phyloP scores from a whole-genome alignment of 2,329 filamentous ascomycete genomes.

The Botryotinia narcissicola region DNA sequence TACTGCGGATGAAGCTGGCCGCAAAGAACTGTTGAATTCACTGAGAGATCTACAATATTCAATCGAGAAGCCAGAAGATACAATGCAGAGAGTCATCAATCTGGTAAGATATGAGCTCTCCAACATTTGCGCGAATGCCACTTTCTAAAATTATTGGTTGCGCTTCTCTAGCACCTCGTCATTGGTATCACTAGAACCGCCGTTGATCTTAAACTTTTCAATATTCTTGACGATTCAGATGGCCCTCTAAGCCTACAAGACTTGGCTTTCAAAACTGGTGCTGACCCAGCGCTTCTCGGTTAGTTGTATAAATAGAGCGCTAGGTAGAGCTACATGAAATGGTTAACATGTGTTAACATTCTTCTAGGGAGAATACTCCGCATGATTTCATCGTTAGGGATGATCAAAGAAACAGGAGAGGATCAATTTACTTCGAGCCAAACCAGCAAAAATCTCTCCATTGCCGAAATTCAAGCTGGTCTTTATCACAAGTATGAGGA shows the following conservation, averaged over 20 bases:
- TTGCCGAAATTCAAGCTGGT: neutral
- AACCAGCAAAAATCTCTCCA: neutral
- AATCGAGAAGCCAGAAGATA: slow-evolving; percentile 16
- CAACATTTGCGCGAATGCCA: neutral
- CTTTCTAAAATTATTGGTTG: neutral
- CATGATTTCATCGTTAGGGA: slow-evolving; percentile 7
- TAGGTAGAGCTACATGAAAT: neutral
- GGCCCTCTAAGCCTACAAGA: neutral
- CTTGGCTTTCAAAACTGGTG: neutral
- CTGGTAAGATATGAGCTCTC: neutral
- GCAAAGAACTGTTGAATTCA: neutral
- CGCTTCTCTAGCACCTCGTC: neutral
- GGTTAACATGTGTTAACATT: neutral
- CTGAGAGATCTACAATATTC: slow-evolving; percentile 11
- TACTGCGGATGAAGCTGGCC: neutral
- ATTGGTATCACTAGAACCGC: slow-evolving; percentile 3
- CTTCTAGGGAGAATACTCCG: neutral
- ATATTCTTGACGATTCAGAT: neutral
- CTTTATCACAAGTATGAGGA: slow-evolving; percentile 7
- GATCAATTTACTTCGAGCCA: neutral
- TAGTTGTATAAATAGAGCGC: neutral
- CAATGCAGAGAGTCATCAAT: slow-evolving; percentile 11
- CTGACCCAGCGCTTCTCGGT: neutral
- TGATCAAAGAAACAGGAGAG: neutral
- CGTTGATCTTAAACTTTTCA: neutral